Percentiles rank a stretch among this genome's conserved stretches.
Conservation (phyloP, 2,329 filamentous ascomycete genomes). For the Trichoderma arundinaceum region DNA sequence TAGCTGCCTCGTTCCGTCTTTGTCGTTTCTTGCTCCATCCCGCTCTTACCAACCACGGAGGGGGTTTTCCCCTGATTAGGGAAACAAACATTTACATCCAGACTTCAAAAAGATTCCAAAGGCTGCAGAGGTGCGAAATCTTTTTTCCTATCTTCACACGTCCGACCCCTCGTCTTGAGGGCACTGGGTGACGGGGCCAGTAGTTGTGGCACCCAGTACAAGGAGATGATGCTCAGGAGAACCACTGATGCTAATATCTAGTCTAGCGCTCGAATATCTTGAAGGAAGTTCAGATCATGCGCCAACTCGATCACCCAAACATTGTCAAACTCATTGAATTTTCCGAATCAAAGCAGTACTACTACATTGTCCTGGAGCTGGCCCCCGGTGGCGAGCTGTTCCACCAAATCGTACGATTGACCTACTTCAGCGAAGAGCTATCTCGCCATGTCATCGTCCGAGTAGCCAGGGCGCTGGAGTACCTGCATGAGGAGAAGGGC, state of each 20-base stretch:
- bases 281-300: conserved; percentile 99
- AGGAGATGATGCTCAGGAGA: conserved; percentile 31
- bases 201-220: conserved; percentile 18
- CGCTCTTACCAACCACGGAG: conserved; percentile 60
- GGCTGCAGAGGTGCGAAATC: conserved; percentile 90
- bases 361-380: conserved; percentile 95
- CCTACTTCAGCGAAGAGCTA: conserved; percentile 96
- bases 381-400: conserved; percentile 96
- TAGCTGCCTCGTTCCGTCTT: conserved; percentile 27
- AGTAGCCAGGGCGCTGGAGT: conserved; percentile 92
- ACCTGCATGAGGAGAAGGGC: conserved; percentile 91
- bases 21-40: conserved; percentile 34
- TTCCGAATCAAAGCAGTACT: conserved; percentile 90
- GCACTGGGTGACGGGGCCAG: neutral
- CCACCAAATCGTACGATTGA: conserved; percentile 96
- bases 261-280: conserved; percentile 92
- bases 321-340: conserved; percentile 94
- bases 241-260: conserved; percentile 40
- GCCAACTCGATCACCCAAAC: conserved; percentile 93
- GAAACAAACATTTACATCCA: conserved; percentile 90
- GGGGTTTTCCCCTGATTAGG: conserved; percentile 63
- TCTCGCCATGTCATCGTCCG: conserved; percentile 93
- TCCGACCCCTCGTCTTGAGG: conserved; percentile 36
- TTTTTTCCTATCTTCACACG: conserved; percentile 40
- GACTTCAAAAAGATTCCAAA: conserved; percentile 95